Conservation (phyloP, 2,329 filamentous ascomycete genomes). For the Xylariaceae sp. region DNA sequence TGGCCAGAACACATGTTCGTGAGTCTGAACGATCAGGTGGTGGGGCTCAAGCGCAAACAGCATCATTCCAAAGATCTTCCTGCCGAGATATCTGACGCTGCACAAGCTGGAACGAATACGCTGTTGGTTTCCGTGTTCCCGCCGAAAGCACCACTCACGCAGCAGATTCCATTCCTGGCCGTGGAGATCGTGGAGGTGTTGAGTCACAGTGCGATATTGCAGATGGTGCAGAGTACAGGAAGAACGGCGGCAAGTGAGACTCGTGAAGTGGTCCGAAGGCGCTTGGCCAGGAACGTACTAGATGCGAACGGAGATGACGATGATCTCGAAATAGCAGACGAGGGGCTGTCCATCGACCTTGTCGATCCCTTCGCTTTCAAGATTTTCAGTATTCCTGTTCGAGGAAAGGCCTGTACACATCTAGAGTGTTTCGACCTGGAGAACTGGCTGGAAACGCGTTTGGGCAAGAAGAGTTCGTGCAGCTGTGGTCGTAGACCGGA, state of each 20-base stretch:
- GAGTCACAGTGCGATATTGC: slow-evolving; percentile 40
- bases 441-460: slow-evolving; percentile 68
- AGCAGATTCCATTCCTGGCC: slow-evolving; percentile 54
- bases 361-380: slow-evolving; percentile 60
- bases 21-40: slow-evolving; percentile 56
- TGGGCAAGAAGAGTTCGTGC: slow-evolving; percentile 36
- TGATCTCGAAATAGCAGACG: slow-evolving; percentile 55
- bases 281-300: slow-evolving; percentile 33
- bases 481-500: slow-evolving; percentile 34
- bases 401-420: slow-evolving; percentile 66
- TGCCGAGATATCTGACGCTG: slow-evolving; percentile 61
- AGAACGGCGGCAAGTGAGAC: slow-evolving; percentile 45
- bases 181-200: slow-evolving; percentile 63
- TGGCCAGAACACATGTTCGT: slow-evolving; percentile 72
- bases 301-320: slow-evolving; percentile 47
- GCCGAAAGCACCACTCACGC: slow-evolving; percentile 13
- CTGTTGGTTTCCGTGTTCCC: slow-evolving; percentile 48
- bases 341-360: slow-evolving; percentile 57
- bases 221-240: slow-evolving; percentile 35
- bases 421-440: slow-evolving; percentile 86
- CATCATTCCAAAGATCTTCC: slow-evolving; percentile 73
- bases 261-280: slow-evolving; percentile 50
- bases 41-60: slow-evolving; percentile 58
- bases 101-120: slow-evolving; percentile 56
- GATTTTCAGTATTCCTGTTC: slow-evolving; percentile 66